Percentiles rank a stretch among this genome's conserved stretches.
phyloP scores from a whole-genome alignment of 805 yeast species.

The Blastobotrys chiropterorum region DNA sequence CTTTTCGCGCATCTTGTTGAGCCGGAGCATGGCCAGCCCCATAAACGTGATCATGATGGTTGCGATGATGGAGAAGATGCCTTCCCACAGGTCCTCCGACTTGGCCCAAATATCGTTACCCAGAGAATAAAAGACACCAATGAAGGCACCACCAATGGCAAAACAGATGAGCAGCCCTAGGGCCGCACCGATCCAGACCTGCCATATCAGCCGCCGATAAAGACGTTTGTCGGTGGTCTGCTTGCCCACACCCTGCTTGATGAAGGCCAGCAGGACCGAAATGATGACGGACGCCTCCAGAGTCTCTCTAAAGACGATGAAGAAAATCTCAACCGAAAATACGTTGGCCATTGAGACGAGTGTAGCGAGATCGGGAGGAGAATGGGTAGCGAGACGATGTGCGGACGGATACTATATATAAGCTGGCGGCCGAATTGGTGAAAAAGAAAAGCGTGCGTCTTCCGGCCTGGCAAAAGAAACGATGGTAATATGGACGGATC shows the following conservation, averaged over 20 bases:
- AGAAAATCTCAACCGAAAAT: conserved; percentile 63
- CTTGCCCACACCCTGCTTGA: conserved; percentile 76
- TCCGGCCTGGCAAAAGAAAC: background rate
- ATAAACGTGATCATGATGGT: conserved; percentile 80
- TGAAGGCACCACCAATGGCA: conserved; percentile 83
- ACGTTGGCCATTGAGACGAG: conserved; percentile 34
- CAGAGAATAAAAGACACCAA: conserved; percentile 83
- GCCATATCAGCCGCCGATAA: conserved; percentile 59
- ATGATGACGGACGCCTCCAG: conserved; percentile 89
- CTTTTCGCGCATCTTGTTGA: conserved; percentile 93
- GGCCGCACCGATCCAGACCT: conserved; percentile 81
- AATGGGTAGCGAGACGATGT: background rate
- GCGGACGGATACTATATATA: background rate
- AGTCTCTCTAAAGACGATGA: conserved; percentile 88
- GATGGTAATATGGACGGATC: background rate
- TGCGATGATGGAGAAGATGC: conserved; percentile 86
- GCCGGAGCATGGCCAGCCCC: conserved; percentile 96
- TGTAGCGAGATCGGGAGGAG: too few relatives aligned
- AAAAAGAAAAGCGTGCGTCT: background rate
- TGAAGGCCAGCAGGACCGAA: conserved; percentile 84
- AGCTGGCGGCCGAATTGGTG: background rate
- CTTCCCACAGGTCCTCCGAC: conserved; percentile 97
- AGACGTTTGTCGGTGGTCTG: conserved; percentile 30
- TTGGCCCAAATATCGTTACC: conserved; percentile 77
- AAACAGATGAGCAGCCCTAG: conserved; percentile 75